Conservation (phyloP, 495 filamentous ascomycete genomes). For the Neurospora sp. region DNA sequence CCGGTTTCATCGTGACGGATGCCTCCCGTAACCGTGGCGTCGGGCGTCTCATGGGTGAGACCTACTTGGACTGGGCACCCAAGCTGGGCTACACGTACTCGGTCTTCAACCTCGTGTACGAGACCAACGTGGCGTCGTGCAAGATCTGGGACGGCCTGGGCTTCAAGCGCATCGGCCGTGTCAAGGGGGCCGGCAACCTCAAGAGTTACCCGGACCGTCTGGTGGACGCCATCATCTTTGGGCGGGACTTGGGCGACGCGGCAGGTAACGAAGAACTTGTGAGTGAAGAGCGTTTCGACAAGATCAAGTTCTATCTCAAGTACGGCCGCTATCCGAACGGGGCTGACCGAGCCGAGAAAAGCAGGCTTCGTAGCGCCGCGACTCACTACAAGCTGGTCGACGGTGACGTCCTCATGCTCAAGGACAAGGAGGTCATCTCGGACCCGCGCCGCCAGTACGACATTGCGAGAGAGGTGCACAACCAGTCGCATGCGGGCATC, state of each 20-base stretch:
- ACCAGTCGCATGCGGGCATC: conserved; percentile 79
- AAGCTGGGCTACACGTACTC: conserved; percentile 91
- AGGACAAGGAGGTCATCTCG: conserved; percentile 93
- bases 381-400: conserved; percentile 88
- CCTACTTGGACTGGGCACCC: conserved; percentile 90
- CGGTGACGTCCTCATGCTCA: conserved; percentile 81
- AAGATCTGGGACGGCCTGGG: conserved; percentile 97
- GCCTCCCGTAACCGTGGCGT: conserved; percentile 83
- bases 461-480: conserved; percentile 68
- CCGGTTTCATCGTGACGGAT: conserved; percentile 87
- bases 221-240: conserved; percentile 95
- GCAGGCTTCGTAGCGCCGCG: conserved; percentile 79
- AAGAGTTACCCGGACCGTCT: conserved; percentile 69
- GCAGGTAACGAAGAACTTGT: conserved; percentile 70
- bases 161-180: conserved; percentile 90
- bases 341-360: conserved; percentile 92
- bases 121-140: conserved; percentile 91
- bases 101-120: conserved; percentile 97
- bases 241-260: conserved; percentile 58
- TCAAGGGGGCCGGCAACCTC: conserved; percentile 80
- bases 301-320: conserved; percentile 95
- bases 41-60: conserved; percentile 86
- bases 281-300: conserved; percentile 95
- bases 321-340: conserved; percentile 88
- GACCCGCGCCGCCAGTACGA: conserved; percentile 89